These are phyloP conservation scores for Candida coleopterorum DNA, from an alignment of 805 yeast species.

Conservation along the genomic window DNA sequence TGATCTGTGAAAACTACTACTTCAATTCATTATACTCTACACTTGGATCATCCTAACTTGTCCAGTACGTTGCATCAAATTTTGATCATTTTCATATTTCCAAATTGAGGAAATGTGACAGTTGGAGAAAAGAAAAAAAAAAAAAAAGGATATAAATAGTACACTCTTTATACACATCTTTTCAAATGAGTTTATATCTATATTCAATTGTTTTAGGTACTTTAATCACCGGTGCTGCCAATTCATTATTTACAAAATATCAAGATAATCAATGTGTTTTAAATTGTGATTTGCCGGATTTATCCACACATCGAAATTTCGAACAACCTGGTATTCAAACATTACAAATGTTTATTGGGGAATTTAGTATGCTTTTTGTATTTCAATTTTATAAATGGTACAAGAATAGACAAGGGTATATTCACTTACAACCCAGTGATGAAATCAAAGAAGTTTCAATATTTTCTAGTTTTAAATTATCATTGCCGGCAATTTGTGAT, in stretches of 20 bases:
- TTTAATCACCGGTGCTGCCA: slow-evolving; percentile 63
- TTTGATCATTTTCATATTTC: slow-evolving; percentile 5
- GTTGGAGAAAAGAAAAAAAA: slow-evolving; percentile 6
- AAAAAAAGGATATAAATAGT: no score
- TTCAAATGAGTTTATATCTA: slow-evolving; percentile 6
- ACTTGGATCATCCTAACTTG: no score
- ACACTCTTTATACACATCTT: no score
- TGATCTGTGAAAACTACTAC: no score
- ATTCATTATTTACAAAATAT: slow-evolving; percentile 68
- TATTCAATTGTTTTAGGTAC: slow-evolving; percentile 41
- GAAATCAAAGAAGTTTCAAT: slow-evolving; percentile 7
- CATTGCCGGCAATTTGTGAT: slow-evolving; percentile 70
- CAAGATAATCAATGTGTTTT: slow-evolving; percentile 73
- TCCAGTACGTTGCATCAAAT: no score
- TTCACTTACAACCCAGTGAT: slow-evolving; percentile 9
- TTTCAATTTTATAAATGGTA: slow-evolving; percentile 24
- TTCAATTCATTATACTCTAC: no score
- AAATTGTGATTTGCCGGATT: slow-evolving; percentile 45
- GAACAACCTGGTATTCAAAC: slow-evolving; percentile 81
- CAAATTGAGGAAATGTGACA: slow-evolving; percentile 7
- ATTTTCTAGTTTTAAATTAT: slow-evolving; percentile 20
- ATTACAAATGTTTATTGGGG: slow-evolving; percentile 78
- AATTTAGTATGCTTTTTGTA: slow-evolving; percentile 45
- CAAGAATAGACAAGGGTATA: slow-evolving; percentile 11
- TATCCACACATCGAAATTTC: slow-evolving; percentile 42